Conservation (phyloP, 2,329 filamentous ascomycete species). For the Colletotrichum higginsianum region DNA sequence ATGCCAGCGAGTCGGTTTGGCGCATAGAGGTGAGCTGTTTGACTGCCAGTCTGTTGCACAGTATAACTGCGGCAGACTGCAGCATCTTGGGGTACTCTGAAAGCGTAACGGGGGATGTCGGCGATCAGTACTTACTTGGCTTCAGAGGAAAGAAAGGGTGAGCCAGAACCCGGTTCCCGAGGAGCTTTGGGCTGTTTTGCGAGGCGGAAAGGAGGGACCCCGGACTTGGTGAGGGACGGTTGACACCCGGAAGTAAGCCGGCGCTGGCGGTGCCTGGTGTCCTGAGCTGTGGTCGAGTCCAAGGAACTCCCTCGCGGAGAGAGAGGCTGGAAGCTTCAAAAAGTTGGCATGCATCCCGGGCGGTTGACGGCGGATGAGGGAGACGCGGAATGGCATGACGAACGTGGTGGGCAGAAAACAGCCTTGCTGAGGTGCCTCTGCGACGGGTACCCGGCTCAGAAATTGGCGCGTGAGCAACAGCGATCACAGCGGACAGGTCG, state of each 20-base stretch:
- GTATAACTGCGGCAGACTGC: background rate
- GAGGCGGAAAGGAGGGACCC: slow-evolving; percentile 19
- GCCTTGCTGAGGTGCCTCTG: background rate
- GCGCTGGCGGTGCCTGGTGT: slow-evolving; percentile 16
- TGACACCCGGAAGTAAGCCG: background rate
- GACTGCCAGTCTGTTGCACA: background rate
- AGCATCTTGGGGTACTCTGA: slow-evolving; percentile 9
- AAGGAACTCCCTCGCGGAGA: slow-evolving; percentile 10
- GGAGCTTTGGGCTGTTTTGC: slow-evolving; percentile 20
- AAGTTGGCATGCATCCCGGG: slow-evolving; percentile 1
- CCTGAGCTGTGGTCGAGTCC: background rate
- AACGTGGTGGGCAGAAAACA: slow-evolving; percentile 10
- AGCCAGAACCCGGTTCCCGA: background rate
- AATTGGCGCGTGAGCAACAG: background rate
- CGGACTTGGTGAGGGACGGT: background rate
- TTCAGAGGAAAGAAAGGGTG: background rate
- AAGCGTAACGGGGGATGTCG: background rate
- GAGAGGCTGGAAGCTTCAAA: background rate
- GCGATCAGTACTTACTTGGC: slow-evolving; percentile 10
- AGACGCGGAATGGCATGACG: slow-evolving; percentile 7
- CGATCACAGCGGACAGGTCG: slow-evolving; percentile 11
- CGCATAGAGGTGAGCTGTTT: slow-evolving; percentile 10
- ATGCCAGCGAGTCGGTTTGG: slow-evolving; percentile 24
- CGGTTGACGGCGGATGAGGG: slow-evolving; percentile 1
- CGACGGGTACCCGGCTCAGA: background rate